These are phyloP conservation scores for Hondaea fermentalgiana DNA, from an alignment of 108 stramenopile species.

Conservation along the genomic window DNA sequence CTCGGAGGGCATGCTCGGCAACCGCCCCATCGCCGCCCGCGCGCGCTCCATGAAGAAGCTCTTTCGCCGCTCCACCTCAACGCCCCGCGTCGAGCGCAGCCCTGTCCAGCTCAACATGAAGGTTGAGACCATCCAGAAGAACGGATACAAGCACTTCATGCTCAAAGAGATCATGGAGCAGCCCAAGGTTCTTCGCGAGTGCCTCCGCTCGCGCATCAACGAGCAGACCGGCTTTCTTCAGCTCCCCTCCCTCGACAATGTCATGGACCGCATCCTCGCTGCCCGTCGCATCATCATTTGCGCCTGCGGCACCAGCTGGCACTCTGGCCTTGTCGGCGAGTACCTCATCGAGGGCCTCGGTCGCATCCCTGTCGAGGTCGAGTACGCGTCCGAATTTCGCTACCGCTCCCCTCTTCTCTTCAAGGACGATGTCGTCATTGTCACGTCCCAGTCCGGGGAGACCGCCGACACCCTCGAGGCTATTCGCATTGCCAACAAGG, in stretches of 20 bases:
- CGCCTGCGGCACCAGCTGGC: constrained; percentile 88
- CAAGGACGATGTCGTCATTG: constrained; percentile 66
- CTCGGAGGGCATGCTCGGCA: neutral
- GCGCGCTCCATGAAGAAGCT: constrained; percentile 3
- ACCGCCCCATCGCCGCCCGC: neutral
- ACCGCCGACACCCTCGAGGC: constrained; percentile 91
- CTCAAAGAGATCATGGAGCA: constrained; percentile 73
- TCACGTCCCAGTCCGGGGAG: constrained; percentile 90
- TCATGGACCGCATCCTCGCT: neutral
- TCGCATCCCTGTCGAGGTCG: constrained; percentile 66
- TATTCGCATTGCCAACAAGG: constrained; percentile 69
- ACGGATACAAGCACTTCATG: constrained; percentile 83
- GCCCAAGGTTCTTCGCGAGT: constrained; percentile 72
- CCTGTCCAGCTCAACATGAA: neutral
- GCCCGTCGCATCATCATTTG: constrained; percentile 25
- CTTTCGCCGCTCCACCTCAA: neutral
- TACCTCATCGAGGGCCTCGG: constrained; percentile 89
- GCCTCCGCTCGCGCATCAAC: constrained; percentile 71
- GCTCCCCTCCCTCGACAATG: neutral
- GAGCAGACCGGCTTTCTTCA: neutral
- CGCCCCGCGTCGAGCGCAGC: neutral
- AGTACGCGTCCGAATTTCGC: neutral
- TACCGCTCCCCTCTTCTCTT: constrained; percentile 12
- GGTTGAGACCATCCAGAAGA: constrained; percentile 25
- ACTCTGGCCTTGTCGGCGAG: constrained; percentile 83